Percentiles rank a stretch among this genome's conserved stretches.
Evolutionary conservation across 2,329 filamentous ascomycete species (phyloP).

Genomic region (Diplodia seriata): DNA sequence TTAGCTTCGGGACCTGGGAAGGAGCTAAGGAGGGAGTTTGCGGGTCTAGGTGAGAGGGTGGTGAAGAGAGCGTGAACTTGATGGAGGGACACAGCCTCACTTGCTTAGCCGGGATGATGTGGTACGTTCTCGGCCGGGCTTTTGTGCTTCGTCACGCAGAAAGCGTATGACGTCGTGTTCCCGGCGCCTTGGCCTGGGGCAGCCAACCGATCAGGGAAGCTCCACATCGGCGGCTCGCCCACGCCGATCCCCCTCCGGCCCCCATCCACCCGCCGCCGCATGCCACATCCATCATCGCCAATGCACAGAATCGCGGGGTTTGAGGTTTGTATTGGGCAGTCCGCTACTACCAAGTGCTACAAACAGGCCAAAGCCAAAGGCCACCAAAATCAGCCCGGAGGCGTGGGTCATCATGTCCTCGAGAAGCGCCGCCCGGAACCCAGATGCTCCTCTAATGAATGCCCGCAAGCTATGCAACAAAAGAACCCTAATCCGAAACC

Average conservation of each 20-base stretch:
- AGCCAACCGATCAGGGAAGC: slow-evolving; percentile 1
- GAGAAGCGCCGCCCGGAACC: slow-evolving; percentile 32
- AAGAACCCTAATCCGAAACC: slow-evolving; percentile 11
- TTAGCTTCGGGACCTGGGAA: slow-evolving; percentile 1
- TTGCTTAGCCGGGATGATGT: slow-evolving; percentile 13
- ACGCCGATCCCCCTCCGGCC: slow-evolving; percentile 10
- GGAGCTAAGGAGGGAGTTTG: slow-evolving; percentile 11
- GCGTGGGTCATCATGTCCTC: slow-evolving; percentile 33
- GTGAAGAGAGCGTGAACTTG: not conserved
- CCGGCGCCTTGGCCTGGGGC: not conserved
- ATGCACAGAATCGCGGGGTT: slow-evolving; percentile 14
- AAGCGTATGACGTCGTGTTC: slow-evolving; percentile 23
- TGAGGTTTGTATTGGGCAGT: slow-evolving; percentile 23
- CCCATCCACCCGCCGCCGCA: not conserved
- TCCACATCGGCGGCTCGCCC: slow-evolving; percentile 2
- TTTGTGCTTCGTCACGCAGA: slow-evolving; percentile 8
- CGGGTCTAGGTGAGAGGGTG: slow-evolving; percentile 7
- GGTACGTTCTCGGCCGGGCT: slow-evolving; percentile 15
- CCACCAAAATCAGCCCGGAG: slow-evolving; percentile 18
- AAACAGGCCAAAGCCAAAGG: slow-evolving; percentile 13
- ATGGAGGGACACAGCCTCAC: slow-evolving; percentile 15
- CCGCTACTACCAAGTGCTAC: slow-evolving; percentile 7
- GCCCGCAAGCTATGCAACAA: slow-evolving; percentile 25
- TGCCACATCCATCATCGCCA: slow-evolving; percentile 4
- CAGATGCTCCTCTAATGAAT: slow-evolving; percentile 34